Evolutionary conservation across 2,329 filamentous ascomycete species (phyloP).

Genomic region (Byssothecium circinans): DNA sequence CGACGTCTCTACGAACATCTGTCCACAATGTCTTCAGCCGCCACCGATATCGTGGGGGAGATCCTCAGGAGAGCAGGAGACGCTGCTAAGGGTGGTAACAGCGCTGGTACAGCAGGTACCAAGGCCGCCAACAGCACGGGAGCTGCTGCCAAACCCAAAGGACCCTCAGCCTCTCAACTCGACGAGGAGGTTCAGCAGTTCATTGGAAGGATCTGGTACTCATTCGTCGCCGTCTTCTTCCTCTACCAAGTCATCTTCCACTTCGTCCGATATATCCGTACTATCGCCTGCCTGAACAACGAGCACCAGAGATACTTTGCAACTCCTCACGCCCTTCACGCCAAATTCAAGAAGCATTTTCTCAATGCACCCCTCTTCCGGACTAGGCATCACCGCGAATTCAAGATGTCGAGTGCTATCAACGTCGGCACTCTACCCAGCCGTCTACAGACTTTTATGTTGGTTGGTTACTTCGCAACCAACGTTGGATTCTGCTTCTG

Average conservation of each 20-base stretch:
- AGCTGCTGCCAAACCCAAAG: constrained; percentile 23
- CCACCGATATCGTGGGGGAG: constrained; percentile 11
- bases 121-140: constrained; percentile 12
- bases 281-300: constrained; percentile 74
- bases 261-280: constrained; percentile 69
- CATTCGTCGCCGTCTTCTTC: constrained; percentile 64
- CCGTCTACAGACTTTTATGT: constrained; percentile 52
- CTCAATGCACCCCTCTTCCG: constrained; percentile 52
- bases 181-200: constrained; percentile 42
- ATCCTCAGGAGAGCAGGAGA: constrained; percentile 27
- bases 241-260: constrained; percentile 66
- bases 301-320: constrained; percentile 80
- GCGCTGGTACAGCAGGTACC: no score
- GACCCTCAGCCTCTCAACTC: constrained; percentile 30
- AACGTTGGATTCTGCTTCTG: constrained; percentile 51
- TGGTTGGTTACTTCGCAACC: constrained; percentile 52
- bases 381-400: constrained; percentile 54
- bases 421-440: constrained; percentile 54
- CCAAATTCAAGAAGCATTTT: constrained; percentile 50
- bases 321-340: constrained; percentile 56
- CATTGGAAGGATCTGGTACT: constrained; percentile 55
- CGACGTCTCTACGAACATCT: constrained; percentile 13
- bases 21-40: constrained; percentile 25
- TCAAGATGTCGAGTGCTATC: constrained; percentile 53
- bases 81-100: constrained; percentile 21